phyloP scores from a whole-genome alignment of 2,329 filamentous ascomycete species.

The Plectosphaerella plurivora region DNA sequence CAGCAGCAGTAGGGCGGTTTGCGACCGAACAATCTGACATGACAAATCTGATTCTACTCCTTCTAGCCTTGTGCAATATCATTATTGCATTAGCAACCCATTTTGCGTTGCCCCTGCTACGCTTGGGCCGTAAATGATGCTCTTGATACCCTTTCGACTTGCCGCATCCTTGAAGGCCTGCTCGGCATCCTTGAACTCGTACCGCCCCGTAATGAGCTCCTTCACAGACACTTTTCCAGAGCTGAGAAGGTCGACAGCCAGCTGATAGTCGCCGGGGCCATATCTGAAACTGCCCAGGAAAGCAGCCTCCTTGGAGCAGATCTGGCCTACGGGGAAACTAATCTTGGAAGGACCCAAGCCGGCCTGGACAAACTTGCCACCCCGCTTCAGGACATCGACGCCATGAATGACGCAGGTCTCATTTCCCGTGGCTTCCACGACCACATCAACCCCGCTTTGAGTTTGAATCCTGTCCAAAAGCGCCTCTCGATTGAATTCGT shows the following conservation, averaged over 20 bases:
- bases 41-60: background rate
- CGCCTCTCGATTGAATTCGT: background rate
- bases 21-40: no score
- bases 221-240: background rate
- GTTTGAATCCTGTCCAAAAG: background rate
- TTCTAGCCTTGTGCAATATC: no score
- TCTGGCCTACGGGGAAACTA: slow-evolving; percentile 82
- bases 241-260: slow-evolving; percentile 7
- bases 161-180: slow-evolving; percentile 82
- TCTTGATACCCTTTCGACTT: slow-evolving; percentile 71
- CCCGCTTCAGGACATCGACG: slow-evolving; percentile 36
- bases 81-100: background rate
- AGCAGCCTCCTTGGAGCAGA: slow-evolving; percentile 84
- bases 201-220: slow-evolving; percentile 39
- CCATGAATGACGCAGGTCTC: slow-evolving; percentile 42
- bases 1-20: background rate
- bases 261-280: slow-evolving; percentile 21
- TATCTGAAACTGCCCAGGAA: slow-evolving; percentile 68
- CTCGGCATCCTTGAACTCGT: slow-evolving; percentile 78
- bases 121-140: slow-evolving; percentile 57
- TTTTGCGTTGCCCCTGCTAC: background rate
- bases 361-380: slow-evolving; percentile 45
- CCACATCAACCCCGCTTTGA: slow-evolving; percentile 39
- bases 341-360: slow-evolving; percentile 61
- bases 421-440: slow-evolving; percentile 27